Percentiles rank a stretch among this genome's conserved stretches.
Evolutionary conservation across 768 basidiomycete species (phyloP).

Genomic region (Hygrocybe coccinea): DNA sequence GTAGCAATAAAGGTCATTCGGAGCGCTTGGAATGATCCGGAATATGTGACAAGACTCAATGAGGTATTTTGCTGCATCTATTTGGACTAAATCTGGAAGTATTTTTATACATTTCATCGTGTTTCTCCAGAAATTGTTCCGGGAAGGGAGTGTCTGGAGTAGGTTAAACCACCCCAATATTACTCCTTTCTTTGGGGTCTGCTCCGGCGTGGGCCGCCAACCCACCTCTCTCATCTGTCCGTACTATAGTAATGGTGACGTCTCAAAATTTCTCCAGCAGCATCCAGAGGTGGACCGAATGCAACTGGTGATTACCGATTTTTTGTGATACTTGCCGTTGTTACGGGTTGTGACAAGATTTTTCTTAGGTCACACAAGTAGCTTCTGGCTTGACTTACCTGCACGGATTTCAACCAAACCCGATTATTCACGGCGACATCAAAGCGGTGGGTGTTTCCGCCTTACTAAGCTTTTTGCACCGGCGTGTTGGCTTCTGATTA

Average conservation of each 20-base stretch:
- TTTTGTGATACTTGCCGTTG: conserved; percentile 31
- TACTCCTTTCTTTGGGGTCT: not conserved
- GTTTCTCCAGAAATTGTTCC: not conserved
- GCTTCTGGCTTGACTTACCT: not conserved
- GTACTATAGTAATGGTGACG: not conserved
- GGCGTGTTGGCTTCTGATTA: too few relatives aligned
- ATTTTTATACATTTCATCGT: too few relatives aligned
- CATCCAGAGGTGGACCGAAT: not conserved
- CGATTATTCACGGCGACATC: conserved; percentile 4
- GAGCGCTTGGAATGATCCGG: not conserved
- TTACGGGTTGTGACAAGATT: conserved; percentile 4
- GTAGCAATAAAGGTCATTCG: not conserved
- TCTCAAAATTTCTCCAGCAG: not conserved
- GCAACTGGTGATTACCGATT: conserved; percentile 6
- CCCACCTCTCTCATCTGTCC: not conserved
- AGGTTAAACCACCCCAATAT: not conserved
- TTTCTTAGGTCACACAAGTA: not conserved
- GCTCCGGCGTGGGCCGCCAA: not conserved
- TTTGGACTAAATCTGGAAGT: not conserved
- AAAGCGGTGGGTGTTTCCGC: conserved; percentile 5
- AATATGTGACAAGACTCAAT: not conserved
- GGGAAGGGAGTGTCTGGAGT: not conserved
- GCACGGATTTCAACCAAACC: conserved; percentile 23
- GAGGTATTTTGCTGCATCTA: not conserved
- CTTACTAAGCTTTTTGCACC: not conserved